Base-by-base conservation (phyloP, 1,284 basidiomycete genomes). In the Anthracocystis walkeri region DNA sequence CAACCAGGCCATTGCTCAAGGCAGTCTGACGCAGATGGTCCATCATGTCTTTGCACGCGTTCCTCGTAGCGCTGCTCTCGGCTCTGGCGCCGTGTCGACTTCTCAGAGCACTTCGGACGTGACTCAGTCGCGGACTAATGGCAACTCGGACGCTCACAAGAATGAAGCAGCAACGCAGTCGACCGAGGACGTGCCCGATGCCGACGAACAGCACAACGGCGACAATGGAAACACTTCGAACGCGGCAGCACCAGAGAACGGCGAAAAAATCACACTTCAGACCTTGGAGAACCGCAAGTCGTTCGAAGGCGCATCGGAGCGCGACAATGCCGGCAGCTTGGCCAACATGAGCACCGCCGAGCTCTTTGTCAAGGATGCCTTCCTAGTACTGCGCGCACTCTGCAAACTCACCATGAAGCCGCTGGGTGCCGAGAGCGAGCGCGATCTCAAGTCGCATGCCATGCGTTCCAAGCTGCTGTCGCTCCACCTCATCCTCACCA, bases 391-490 rank as follows among this genome's bases (percentile, higher is more conserved):
- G 52, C 75, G 84, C 16, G 82, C 84, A 23, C 78, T 85, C 18
- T 85, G 84, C 75, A 85, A 85, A 69, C 73, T 85, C 33, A 82
- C 78, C 48, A 84, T 84, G 84, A 85, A 85, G 71, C 80, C 82
- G 2, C 68, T 84, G 3, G 77, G 78, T 8, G 57, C 79, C 10
- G 84, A 85, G 35, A 84, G 81, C 65, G 84, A 85, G 70, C 77
- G 83, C 16, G 83, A 85, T 52, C 54, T 84, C 60, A 78, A 78
- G 46, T 84, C 83, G 35, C 82, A 85, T 27, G 81, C 80, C 21
- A 85, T 85, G 84, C 82, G 84, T 6, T 84, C 81, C 48, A 85
- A 85, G 64, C 74, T 85, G 20, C 75, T 85, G 20, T 79, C 81
- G 38, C 70, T 85, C 27, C 83, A 82, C 49, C 80, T 84, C 35